Evolutionary conservation across 441 rosid genomes (phyloP).

Genomic region (Biscutella laevigata): DNA sequence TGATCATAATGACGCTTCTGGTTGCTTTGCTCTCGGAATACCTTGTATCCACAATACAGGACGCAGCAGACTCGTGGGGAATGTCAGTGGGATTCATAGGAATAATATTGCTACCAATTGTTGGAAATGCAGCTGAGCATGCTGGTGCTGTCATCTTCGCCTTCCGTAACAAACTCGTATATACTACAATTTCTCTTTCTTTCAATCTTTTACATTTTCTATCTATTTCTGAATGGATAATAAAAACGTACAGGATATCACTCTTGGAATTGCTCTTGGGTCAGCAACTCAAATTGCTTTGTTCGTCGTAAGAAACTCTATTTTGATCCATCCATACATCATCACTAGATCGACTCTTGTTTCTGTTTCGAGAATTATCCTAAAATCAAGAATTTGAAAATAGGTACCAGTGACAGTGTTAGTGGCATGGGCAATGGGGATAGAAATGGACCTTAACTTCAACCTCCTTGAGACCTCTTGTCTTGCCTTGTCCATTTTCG

Average conservation of each 20-base stretch:
- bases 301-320: constrained; percentile 56
- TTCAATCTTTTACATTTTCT: no score
- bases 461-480: constrained; percentile 51
- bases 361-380: no score
- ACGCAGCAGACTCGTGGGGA: constrained; percentile 80
- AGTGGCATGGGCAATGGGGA: constrained; percentile 49
- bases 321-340: no score
- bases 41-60: constrained; percentile 62
- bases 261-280: constrained; percentile 85
- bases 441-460: constrained; percentile 57
- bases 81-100: constrained; percentile 76
- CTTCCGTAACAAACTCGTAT: constrained; percentile 73
- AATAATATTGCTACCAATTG: constrained; percentile 76
- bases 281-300: constrained; percentile 80
- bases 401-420: constrained; percentile 59
- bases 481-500: constrained; percentile 43
- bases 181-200: no score
- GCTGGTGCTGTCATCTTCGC: constrained; percentile 93
- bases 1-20: constrained; percentile 43
- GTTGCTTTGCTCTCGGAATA: constrained; percentile 55
- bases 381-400: neutral
- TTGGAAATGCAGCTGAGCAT: constrained; percentile 95
- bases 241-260: constrained; percentile 49
- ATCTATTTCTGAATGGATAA: neutral
- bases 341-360: no score